phyloP scores from a whole-genome alignment of 208 protist genomes.

The Trypanosoma theileri region DNA sequence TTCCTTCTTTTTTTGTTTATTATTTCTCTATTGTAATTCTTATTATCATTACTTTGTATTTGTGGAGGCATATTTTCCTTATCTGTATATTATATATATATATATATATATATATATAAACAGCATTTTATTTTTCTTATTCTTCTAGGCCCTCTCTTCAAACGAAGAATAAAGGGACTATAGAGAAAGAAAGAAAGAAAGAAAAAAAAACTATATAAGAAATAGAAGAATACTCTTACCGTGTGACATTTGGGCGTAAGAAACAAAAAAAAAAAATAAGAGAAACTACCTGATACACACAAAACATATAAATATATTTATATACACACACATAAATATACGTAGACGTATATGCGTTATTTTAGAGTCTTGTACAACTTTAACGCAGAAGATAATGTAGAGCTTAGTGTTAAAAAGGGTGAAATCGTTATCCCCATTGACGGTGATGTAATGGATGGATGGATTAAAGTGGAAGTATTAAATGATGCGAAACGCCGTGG shows the following conservation, averaged over 20 bases:
- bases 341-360: conserved; percentile 30
- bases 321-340: background rate
- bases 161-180: background rate
- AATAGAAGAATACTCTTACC: background rate
- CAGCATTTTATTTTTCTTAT: background rate
- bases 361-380: conserved; percentile 71
- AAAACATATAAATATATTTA: background rate
- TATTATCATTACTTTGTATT: conserved; percentile 6
- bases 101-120: conserved; percentile 1
- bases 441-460: conserved; percentile 63
- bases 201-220: background rate
- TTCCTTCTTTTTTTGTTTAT: background rate
- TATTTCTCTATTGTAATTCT: background rate
- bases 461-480: conserved; percentile 70
- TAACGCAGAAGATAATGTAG: conserved; percentile 68
- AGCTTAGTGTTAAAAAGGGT: conserved; percentile 71
- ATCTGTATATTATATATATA: background rate
- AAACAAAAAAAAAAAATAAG: background rate
- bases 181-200: background rate
- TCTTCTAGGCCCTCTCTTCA: background rate
- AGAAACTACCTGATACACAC: background rate
- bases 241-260: no score
- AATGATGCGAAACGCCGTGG: conserved; percentile 37
- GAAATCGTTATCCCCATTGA: conserved; percentile 57
- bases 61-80: background rate